Conservation (phyloP, 192 early-diverging fungal genomes). For the Coemansia sp. region DNA sequence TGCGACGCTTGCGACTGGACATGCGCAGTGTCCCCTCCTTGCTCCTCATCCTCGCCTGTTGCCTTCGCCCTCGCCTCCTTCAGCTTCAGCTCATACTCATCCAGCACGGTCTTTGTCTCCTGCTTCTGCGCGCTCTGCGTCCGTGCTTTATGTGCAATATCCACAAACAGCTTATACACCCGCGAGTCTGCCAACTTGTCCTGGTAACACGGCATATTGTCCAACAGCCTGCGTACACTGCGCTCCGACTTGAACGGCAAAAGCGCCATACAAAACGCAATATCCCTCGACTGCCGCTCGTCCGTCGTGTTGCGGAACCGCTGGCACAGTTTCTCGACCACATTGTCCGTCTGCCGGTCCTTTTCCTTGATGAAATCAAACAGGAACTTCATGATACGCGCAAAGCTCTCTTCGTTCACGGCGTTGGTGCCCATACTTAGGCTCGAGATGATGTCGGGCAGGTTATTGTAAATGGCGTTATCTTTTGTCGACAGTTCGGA, state of each 20-base stretch:
- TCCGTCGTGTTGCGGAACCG: slow-evolving; percentile 84
- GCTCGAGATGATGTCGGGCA: slow-evolving; percentile 97
- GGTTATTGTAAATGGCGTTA: slow-evolving; percentile 98
- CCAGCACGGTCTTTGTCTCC: slow-evolving; percentile 76
- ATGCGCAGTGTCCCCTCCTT: too few species aligned
- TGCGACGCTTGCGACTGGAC: background rate
- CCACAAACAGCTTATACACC: slow-evolving; percentile 81
- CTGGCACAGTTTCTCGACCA: slow-evolving; percentile 94
- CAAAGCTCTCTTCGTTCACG: slow-evolving; percentile 81
- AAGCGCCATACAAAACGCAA: slow-evolving; percentile 87
- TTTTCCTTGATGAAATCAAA: slow-evolving; percentile 91
- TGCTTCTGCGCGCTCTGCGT: slow-evolving; percentile 58
- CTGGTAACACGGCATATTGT: slow-evolving; percentile 80
- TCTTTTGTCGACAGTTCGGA: slow-evolving; percentile 93
- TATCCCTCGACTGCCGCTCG: slow-evolving; percentile 79
- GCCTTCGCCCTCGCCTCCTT: slow-evolving; percentile 68
- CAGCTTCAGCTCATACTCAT: slow-evolving; percentile 85
- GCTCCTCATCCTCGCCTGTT: slow-evolving; percentile 67
- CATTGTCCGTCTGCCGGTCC: slow-evolving; percentile 92
- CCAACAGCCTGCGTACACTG: slow-evolving; percentile 80
- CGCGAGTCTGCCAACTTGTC: slow-evolving; percentile 87
- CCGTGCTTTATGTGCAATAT: slow-evolving; percentile 81
- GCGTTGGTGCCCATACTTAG: slow-evolving; percentile 66
- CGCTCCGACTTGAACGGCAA: slow-evolving; percentile 86
- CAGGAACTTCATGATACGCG: slow-evolving; percentile 90